Evolutionary conservation across 176 grass and related monocot genomes (phyloP).

Genomic region (Oryza glumipatula): DNA sequence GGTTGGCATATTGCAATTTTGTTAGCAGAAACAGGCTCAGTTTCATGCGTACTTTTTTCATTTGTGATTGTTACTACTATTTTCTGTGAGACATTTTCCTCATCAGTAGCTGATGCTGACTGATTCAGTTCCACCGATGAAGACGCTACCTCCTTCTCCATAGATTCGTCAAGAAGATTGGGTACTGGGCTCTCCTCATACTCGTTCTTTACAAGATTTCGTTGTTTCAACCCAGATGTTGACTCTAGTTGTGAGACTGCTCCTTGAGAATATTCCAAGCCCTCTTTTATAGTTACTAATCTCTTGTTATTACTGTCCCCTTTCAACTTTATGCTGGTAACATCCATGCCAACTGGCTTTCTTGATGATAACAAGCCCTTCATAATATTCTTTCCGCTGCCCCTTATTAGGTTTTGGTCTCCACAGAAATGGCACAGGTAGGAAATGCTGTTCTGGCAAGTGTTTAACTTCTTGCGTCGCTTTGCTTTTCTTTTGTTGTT

Average conservation of each 20-base stretch:
- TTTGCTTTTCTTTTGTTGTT: constrained; percentile 58
- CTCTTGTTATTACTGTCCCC: constrained; percentile 8
- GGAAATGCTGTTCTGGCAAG: constrained; percentile 57
- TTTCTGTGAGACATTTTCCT: constrained; percentile 1
- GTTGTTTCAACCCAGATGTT: not conserved
- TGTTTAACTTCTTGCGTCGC: constrained; percentile 42
- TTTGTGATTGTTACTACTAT: not conserved
- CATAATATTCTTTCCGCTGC: constrained; percentile 62
- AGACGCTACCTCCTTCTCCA: not conserved
- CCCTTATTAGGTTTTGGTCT: constrained; percentile 66
- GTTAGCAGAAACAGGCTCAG: not conserved
- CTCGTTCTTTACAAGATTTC: constrained; percentile 21
- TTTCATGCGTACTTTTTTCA: constrained; percentile 2
- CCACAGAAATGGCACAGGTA: constrained; percentile 74
- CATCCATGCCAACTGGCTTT: constrained; percentile 21
- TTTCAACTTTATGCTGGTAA: constrained; percentile 7
- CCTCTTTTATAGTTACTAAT: constrained; percentile 17
- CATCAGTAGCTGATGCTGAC: not conserved
- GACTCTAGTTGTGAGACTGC: constrained; percentile 2
- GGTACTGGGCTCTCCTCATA: not conserved
- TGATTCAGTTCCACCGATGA: not conserved
- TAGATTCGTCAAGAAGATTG: not conserved
- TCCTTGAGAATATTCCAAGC: constrained; percentile 20
- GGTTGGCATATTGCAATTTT: not conserved
- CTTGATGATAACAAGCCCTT: constrained; percentile 60